Percentiles rank a stretch among this genome's conserved stretches.
These are phyloP conservation scores for Heliocybe sulcata DNA, from an alignment of 1,284 basidiomycete species.

Conservation along the genomic window DNA sequence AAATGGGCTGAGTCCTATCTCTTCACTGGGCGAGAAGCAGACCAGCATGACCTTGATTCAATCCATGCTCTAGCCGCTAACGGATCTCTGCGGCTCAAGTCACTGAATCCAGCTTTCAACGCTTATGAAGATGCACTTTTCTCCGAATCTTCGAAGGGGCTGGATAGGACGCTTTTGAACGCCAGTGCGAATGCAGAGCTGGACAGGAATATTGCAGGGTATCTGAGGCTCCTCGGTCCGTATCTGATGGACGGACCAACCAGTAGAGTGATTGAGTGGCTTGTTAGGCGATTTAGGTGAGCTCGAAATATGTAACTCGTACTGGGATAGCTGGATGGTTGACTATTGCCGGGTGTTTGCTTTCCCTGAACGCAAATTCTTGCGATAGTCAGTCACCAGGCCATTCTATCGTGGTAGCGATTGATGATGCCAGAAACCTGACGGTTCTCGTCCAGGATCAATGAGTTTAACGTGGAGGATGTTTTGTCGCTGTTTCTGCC, in stretches of 20 bases:
- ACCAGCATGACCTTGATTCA: conserved; percentile 81
- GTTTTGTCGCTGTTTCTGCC: conserved; percentile 84
- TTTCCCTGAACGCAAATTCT: not conserved
- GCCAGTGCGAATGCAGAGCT: conserved; percentile 58
- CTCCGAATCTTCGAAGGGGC: conserved; percentile 68
- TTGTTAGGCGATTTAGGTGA: conserved; percentile 88
- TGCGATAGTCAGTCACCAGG: too few species aligned
- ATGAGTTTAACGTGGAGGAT: conserved; percentile 89
- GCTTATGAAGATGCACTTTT: conserved; percentile 78
- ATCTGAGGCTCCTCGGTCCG: conserved; percentile 70
- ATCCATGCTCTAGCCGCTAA: conserved; percentile 80
- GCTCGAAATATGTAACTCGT: conserved; percentile 18
- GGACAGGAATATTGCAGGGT: conserved; percentile 52
- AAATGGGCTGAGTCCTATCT: conserved; percentile 72
- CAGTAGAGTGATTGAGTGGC: conserved; percentile 92
- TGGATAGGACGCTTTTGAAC: conserved; percentile 80
- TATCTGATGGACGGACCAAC: conserved; percentile 80
- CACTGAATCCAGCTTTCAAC: conserved; percentile 55
- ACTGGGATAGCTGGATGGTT: not conserved
- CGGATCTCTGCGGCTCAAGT: conserved; percentile 73
- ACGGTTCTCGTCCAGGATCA: conserved; percentile 47
- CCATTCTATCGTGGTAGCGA: too few species aligned
- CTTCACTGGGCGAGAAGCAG: conserved; percentile 78
- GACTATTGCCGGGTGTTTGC: not conserved
- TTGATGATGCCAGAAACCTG: too few species aligned